A percentile compares a stretch with the other conserved stretches of the same genome.
Conservation (phyloP, 768 basidiomycete genomes). For the Strobilomyces dryophilus region DNA sequence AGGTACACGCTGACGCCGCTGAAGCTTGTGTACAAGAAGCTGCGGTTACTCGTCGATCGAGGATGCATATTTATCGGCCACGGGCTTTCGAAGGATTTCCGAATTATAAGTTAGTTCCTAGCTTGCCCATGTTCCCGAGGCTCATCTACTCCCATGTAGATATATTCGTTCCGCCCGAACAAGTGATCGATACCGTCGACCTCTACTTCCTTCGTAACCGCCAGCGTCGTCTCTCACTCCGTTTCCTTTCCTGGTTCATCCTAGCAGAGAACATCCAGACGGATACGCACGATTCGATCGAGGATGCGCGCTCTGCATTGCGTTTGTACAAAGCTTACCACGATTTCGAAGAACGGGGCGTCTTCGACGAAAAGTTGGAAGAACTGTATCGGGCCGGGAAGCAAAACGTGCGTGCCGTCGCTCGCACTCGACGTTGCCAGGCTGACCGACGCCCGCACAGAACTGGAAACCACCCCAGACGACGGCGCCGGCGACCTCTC, state of each 20-base stretch:
- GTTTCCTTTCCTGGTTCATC: conserved; percentile 95
- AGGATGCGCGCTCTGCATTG: conserved; percentile 87
- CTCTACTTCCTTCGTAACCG: conserved; percentile 83
- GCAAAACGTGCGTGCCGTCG: conserved; percentile 53
- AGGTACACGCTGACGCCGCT: conserved; percentile 88
- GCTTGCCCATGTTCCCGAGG: not conserved
- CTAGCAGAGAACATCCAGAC: conserved; percentile 88
- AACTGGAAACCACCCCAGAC: conserved; percentile 53
- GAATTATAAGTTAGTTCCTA: conserved; percentile 83
- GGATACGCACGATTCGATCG: conserved; percentile 97
- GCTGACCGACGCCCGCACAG: conserved; percentile 27
- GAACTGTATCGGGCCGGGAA: conserved; percentile 76
- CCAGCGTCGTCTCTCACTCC: conserved; percentile 84
- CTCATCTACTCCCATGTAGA: conserved; percentile 46
- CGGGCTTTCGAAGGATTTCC: conserved; percentile 94
- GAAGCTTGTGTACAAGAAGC: conserved; percentile 98
- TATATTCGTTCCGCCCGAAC: conserved; percentile 91
- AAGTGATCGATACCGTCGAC: conserved; percentile 96
- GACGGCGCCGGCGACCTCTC: conserved; percentile 1
- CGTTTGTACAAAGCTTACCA: conserved; percentile 81
- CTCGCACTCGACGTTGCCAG: not conserved
- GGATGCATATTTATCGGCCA: conserved; percentile 98
- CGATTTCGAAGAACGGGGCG: conserved; percentile 65
- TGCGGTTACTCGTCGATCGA: conserved; percentile 86
- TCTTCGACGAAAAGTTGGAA: conserved; percentile 86